Base-by-base conservation (phyloP, 1,284 basidiomycete genomes). In the Apiotrichum mycotoxinovorans region DNA sequence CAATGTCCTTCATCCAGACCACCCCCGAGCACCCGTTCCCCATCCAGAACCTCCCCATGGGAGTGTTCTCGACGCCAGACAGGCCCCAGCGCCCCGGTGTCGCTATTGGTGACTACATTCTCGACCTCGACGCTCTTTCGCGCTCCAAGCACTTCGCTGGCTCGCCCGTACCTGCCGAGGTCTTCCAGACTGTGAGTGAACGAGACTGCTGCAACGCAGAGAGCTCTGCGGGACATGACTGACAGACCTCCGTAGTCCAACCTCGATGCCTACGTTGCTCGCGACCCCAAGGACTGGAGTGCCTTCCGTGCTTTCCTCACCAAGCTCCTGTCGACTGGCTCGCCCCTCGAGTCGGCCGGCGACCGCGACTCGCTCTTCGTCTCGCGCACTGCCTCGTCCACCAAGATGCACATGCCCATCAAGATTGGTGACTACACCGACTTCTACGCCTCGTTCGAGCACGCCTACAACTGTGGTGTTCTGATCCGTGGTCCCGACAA, bases 401-500 rank as follows among this genome's bases (percentile, higher is more conserved):
- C 60, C 14, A 26, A 45, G 26, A 51, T 62, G 54, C 57, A 62
- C 57, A 26, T 62, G 37, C 60, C 60, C 40, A 52, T 58, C 57
- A 41, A 20, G 17, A 54, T 62, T 17, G 57, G 58, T 35, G 62
- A 63, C 56, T 63, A 63, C 56, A 63, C 58, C 46, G 62, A 63
- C 56, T 63, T 58, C 20, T 63, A 63, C 51, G 58, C 58, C 3
- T 56, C 51, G 35, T 60, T 51, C 48, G 58, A 67, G 54, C 65
- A 67, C 58, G 64, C 63, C 10, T 56, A 35, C 53, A 67, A 67
- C 60, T 51, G 47, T 42, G 65, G 65, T 25, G 49, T 57, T 14
- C 57, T 67, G 9, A 58, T 67, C 53, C 64, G 64, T 7, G 58
- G 58, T 3, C 51, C 56, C 23, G 57, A 63, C 20, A 59, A 64